Percentiles rank a stretch among this genome's conserved stretches.
Conservation (phyloP, 192 early-diverging fungal genomes). For the Backusella macrospora region DNA sequence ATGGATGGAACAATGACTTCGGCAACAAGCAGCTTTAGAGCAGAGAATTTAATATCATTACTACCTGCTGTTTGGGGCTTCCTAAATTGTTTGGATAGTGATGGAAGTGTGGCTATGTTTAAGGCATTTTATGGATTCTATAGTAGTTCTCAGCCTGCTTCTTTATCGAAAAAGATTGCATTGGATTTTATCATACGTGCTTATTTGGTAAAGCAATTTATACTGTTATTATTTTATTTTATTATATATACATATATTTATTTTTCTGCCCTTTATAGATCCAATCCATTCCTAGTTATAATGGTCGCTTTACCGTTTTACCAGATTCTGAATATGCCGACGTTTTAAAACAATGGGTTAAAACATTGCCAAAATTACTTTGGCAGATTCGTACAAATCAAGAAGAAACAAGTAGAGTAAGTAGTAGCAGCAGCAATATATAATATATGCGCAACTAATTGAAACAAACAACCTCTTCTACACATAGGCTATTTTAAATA, state of each 20-base stretch:
- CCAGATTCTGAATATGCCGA: slow-evolving; percentile 22
- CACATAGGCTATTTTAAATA: slow-evolving; percentile 36
- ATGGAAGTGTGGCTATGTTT: slow-evolving; percentile 39
- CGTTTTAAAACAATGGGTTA: slow-evolving; percentile 38
- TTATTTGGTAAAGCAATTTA: slow-evolving; percentile 27
- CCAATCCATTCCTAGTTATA: slow-evolving; percentile 48
- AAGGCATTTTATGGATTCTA: slow-evolving; percentile 37
- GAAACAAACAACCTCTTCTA: not conserved
- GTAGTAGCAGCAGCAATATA: not conserved
- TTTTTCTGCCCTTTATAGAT: slow-evolving; percentile 19
- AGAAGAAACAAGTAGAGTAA: slow-evolving; percentile 48
- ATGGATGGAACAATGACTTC: slow-evolving; percentile 40
- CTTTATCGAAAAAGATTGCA: slow-evolving; percentile 34
- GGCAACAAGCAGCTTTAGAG: slow-evolving; percentile 42
- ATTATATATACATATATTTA: too few relatives aligned
- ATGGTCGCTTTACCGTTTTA: slow-evolving; percentile 38
- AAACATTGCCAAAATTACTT: slow-evolving; percentile 52
- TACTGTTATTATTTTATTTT: too few relatives aligned
- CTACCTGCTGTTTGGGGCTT: slow-evolving; percentile 57
- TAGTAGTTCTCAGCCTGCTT: slow-evolving; percentile 39
- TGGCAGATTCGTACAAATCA: slow-evolving; percentile 51
- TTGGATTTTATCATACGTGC: slow-evolving; percentile 35
- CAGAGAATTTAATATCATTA: slow-evolving; percentile 48
- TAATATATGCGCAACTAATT: not conserved
- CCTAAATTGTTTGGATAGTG: slow-evolving; percentile 47